Conservation (phyloP, 2,329 filamentous ascomycete species). For the Verticillium alfalfae region DNA sequence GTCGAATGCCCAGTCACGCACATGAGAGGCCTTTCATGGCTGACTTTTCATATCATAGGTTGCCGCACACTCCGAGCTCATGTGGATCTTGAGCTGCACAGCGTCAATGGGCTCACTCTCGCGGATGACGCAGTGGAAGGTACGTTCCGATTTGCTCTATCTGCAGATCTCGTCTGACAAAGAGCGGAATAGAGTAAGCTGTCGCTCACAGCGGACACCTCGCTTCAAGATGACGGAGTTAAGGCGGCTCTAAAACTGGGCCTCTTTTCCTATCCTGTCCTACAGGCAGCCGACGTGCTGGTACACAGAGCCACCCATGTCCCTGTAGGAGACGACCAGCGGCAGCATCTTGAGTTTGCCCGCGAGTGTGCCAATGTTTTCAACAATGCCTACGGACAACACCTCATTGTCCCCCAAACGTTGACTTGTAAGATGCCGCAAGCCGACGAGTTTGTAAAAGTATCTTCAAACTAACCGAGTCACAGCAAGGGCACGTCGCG, state of each 20-base stretch:
- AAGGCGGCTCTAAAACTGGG: slow-evolving; percentile 70
- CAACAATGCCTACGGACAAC: slow-evolving; percentile 67
- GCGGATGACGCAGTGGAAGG: slow-evolving; percentile 99
- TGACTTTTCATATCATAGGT: slow-evolving; percentile 40
- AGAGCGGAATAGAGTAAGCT: slow-evolving; percentile 61
- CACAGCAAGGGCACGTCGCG: slow-evolving; percentile 68
- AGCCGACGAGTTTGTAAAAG: no score
- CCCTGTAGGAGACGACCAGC: slow-evolving; percentile 93
- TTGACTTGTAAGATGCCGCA: slow-evolving; percentile 54
- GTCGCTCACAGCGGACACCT: slow-evolving; percentile 52
- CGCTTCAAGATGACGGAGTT: slow-evolving; percentile 50
- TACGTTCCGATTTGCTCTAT: slow-evolving; percentile 21
- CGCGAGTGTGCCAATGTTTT: slow-evolving; percentile 82
- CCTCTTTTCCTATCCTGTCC: slow-evolving; percentile 90
- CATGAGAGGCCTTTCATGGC: background rate
- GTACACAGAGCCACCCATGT: slow-evolving; percentile 89
- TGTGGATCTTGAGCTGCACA: slow-evolving; percentile 94
- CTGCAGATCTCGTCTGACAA: background rate
- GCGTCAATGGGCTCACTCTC: slow-evolving; percentile 91
- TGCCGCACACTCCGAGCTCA: slow-evolving; percentile 77
- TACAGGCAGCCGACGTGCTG: slow-evolving; percentile 91
- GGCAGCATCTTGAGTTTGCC: slow-evolving; percentile 89
- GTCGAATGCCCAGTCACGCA: slow-evolving; percentile 16
- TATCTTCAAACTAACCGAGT: background rate
- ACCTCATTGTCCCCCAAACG: slow-evolving; percentile 61